A percentile compares a stretch with the other conserved stretches of the same genome.
Conservation (phyloP, 78 protist genomes). For the Dictyostelium brefeldianum region DNA sequence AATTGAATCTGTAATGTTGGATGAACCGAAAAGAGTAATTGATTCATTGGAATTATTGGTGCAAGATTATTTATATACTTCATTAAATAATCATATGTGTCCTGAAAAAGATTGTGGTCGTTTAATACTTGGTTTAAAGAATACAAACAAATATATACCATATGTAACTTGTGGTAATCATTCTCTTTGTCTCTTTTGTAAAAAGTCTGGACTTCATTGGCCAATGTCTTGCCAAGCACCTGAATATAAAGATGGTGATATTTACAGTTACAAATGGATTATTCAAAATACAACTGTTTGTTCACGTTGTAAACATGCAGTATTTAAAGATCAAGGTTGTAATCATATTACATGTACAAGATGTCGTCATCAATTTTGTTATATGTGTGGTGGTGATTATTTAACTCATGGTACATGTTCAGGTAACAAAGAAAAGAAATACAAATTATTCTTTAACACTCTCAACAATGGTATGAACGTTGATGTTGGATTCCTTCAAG, state of each 20-base stretch:
- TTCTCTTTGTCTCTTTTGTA: conserved; percentile 5
- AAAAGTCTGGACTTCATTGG: conserved; percentile 26
- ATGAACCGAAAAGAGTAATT: neutral
- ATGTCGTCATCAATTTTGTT: conserved; percentile 71
- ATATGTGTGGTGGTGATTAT: conserved; percentile 34
- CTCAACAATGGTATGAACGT: neutral
- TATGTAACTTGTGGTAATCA: neutral
- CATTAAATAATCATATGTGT: neutral
- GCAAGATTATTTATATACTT: neutral
- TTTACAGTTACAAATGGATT: conserved; percentile 8
- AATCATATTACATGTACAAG: conserved; percentile 76
- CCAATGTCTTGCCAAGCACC: neutral
- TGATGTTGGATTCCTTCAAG: neutral
- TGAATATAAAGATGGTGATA: neutral
- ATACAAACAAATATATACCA: neutral
- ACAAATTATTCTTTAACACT: neutral
- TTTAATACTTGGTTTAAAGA: neutral
- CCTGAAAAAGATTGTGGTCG: neutral
- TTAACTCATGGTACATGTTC: neutral
- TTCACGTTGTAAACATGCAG: conserved; percentile 10
- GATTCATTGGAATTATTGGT: neutral
- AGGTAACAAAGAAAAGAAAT: neutral
- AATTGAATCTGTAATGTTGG: neutral
- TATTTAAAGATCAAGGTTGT: conserved; percentile 76
- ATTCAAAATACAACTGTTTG: conserved; percentile 43